Conservation (phyloP, 129 eudicot species). For the Artemisia tridentata region DNA sequence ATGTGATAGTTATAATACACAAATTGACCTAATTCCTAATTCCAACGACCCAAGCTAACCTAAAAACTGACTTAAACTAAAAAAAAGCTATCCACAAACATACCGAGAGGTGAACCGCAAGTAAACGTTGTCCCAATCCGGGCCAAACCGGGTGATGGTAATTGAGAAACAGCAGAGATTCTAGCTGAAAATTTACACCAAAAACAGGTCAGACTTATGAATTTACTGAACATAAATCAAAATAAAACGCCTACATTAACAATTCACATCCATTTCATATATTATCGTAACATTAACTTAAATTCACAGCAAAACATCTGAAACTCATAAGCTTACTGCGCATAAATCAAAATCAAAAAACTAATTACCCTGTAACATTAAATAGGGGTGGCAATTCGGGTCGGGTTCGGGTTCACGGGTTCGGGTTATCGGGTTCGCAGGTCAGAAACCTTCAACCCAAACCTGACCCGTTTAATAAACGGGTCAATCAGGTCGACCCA, state of each 20-base stretch:
- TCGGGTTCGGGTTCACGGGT: no score
- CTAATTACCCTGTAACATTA: no score
- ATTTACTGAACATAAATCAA: background rate
- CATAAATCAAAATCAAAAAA: no score
- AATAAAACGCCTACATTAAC: conserved; percentile 7
- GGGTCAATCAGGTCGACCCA: no score
- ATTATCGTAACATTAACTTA: background rate
- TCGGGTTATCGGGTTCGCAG: no score
- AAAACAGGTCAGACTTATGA: conserved; percentile 2
- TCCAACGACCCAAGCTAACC: conserved; percentile 11
- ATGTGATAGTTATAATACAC: background rate
- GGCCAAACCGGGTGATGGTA: conserved; percentile 24
- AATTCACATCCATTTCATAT: conserved; percentile 4
- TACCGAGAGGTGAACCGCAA: conserved; percentile 32
- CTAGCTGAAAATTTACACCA: conserved; percentile 30
- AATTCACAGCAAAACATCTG: no score
- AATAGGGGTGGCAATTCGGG: no score
- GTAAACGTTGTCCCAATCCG: conserved; percentile 29
- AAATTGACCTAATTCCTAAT: conserved; percentile 7
- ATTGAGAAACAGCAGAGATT: conserved; percentile 5
- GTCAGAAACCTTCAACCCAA: no score
- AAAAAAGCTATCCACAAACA: background rate
- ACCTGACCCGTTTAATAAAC: no score
- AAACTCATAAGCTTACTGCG: no score
- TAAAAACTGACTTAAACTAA: background rate